Base-by-base conservation (phyloP, 345 rosid species). In the Pugionium dolabratum region DNA sequence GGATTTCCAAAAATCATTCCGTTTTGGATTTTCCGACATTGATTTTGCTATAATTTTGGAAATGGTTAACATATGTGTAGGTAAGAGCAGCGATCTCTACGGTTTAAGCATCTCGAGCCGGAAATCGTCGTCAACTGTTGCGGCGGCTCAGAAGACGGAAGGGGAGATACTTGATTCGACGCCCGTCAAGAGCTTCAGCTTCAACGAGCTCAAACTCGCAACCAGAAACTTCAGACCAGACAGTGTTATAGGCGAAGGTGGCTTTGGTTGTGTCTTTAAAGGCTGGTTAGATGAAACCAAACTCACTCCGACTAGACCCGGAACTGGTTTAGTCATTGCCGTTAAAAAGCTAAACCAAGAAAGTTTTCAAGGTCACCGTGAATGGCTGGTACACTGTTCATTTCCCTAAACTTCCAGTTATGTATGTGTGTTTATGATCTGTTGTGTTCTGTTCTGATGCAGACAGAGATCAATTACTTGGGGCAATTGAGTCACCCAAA, bases 191-290 rank as follows among this genome's bases (percentile, higher is more conserved):
- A 86, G 63, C 74, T 87, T 95, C 72, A 79, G 53, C 67, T 91
- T 81, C 72, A 68, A 76, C 54, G 91, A 95, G 68, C 90, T 95
- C 1, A 87, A 69, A 73, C 78, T 74, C 18, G 91, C 94, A 32
- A 89, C 99, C 0, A 82, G 95, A 63, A 95, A 89, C 76, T 95
- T 95, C 76, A 79, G 99, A 37, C 90, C 96, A 1, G 99, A 95
- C 68, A 89, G 96, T 72, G 95, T 95, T 41, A 60, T 91, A 27
- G 97, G 97, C 8, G 96, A 91, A 83, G 97, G 97, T 63, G 99
- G 99, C 3, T 95, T 91, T 56, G 99, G 99, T 67, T 83, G 93
- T 41, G 97, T 95, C 33, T 95, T 91, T 63, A 95, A 91, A 75
- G 99, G 97, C 25, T 95, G 99, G 97, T 73, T 95, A 39, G 97